Percentiles rank a stretch among this genome's conserved stretches.
Conservation (phyloP, 2,329 filamentous ascomycete genomes). For the Aspergillus awamori region DNA sequence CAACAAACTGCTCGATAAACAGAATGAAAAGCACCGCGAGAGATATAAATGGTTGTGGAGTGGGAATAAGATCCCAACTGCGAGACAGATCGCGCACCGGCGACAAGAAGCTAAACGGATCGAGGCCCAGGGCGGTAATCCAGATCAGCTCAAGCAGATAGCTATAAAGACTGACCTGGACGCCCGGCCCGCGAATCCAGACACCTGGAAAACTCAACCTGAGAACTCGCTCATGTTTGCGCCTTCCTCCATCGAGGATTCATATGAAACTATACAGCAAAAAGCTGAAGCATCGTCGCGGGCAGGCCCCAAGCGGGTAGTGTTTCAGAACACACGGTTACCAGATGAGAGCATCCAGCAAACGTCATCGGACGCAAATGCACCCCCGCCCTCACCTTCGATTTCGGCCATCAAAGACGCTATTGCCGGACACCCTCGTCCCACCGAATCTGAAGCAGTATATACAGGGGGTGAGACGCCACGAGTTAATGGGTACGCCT, state of each 20-base stretch:
- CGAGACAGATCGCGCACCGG: conserved; percentile 62
- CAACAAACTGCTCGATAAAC: conserved; percentile 85
- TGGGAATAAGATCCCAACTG: conserved; percentile 75
- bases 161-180: conserved; percentile 66
- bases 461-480: conserved; percentile 76
- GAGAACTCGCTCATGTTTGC: conserved; percentile 87
- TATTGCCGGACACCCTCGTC: conserved; percentile 71
- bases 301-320: conserved; percentile 74
- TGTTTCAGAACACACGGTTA: conserved; percentile 82
- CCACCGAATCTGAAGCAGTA: conserved; percentile 60
- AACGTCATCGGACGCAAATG: conserved; percentile 36
- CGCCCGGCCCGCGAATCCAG: conserved; percentile 73
- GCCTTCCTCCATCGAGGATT: conserved; percentile 55
- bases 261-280: conserved; percentile 64
- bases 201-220: conserved; percentile 73
- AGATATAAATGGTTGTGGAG: conserved; percentile 89
- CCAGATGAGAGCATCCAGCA: conserved; percentile 49
- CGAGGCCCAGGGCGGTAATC: conserved; percentile 62
- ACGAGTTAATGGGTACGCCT: conserved; percentile 88
- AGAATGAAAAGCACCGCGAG: conserved; percentile 80
- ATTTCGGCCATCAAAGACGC: conserved; percentile 83
- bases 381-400: conserved; percentile 73
- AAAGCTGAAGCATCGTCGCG: conserved; percentile 70
- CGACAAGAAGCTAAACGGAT: conserved; percentile 69
- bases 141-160: conserved; percentile 59